Percentiles rank a stretch among this genome's conserved stretches.
Conservation (phyloP, 1,284 basidiomycete genomes). For the Tilletia setariae region DNA sequence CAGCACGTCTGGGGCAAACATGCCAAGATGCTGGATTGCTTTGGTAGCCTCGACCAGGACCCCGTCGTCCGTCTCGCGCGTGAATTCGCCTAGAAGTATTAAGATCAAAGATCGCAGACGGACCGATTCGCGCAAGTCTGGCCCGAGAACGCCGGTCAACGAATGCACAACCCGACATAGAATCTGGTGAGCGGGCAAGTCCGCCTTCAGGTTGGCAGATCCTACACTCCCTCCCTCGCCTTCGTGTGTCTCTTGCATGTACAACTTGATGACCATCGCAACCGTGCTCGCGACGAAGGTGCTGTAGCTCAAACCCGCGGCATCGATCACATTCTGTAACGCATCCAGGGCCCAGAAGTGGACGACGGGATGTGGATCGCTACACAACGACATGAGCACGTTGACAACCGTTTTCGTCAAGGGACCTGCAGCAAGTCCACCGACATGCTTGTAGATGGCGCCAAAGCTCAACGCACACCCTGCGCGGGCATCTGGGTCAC, state of each 20-base stretch:
- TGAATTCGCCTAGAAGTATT: slow-evolving; percentile 80
- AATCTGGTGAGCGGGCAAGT: slow-evolving; percentile 84
- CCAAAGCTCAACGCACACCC: slow-evolving; percentile 92
- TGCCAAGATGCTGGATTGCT: slow-evolving; percentile 91
- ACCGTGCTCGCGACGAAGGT: slow-evolving; percentile 84
- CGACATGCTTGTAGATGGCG: slow-evolving; percentile 87
- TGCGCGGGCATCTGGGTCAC: slow-evolving; percentile 85
- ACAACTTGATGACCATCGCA: slow-evolving; percentile 85
- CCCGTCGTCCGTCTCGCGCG: slow-evolving; percentile 75
- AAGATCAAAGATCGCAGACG: slow-evolving; percentile 77
- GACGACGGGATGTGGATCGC: slow-evolving; percentile 93
- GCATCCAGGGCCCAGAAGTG: slow-evolving; percentile 89
- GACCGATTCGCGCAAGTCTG: slow-evolving; percentile 82
- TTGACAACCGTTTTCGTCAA: slow-evolving; percentile 94
- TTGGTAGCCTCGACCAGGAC: slow-evolving; percentile 90
- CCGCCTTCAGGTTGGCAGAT: slow-evolving; percentile 78
- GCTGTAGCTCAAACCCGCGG: slow-evolving; percentile 86
- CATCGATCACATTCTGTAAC: slow-evolving; percentile 79
- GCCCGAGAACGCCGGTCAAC: slow-evolving; percentile 87
- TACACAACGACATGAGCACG: slow-evolving; percentile 88
- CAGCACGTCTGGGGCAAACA: slow-evolving; percentile 79
- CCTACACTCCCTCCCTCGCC: slow-evolving; percentile 79
- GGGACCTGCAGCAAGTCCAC: slow-evolving; percentile 86
- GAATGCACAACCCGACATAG: slow-evolving; percentile 89
- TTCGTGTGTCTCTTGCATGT: slow-evolving; percentile 87